Evolutionary conservation across 208 protist species (phyloP), one percentile per base, ranked within the genome.

Genomic region (Perkinsela sp.): DNA sequence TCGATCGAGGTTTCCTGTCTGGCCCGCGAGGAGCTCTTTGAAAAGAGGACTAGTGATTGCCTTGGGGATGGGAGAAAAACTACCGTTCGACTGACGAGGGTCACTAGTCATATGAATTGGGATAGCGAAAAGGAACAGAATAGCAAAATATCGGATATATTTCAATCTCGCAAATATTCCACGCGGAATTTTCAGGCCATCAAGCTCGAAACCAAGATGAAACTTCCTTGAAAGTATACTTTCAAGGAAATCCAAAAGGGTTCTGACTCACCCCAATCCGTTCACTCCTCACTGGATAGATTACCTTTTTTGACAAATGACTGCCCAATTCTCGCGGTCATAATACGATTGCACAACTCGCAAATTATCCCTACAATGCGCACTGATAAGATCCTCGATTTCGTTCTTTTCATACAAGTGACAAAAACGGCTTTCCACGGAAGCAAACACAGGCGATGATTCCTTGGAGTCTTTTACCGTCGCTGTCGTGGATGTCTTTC

Each of bases 321-420:
- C 73, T 66, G 81, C 88, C 85, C 87, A 92, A 69, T 92, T 92
- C 66, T 92, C 84, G 66, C 82, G 78, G 70, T 92, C 87, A 66
- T 83, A 90, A 72, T 89, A 92, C 1, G 76, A 80, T 31, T 80
- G 69, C 31, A 67, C 48, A 28, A 76, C 69, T 29, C 57, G 69
- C 32, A 69, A 15, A 22, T 1, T 67, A 57, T n/a, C 66, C 0
- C 72, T 75, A 0, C 82, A 81, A 29, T 81, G 76, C 30, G 28
- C 2, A 31, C 73, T 77, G 65, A 73, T 28, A 13, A 90, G 71
- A 2, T 67, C 31, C 68, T 89, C 82, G 68, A 92, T 70, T 31
- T 92, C 87, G 0, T 83, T 82, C 66, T 84, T 40, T 0, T 48
- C 30, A 69, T 90, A 92, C 1, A 92, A 76, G 73, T 92, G 87